These are phyloP conservation scores for Laburnicola sp. DNA, from an alignment of 2,329 filamentous ascomycete genomes.

Conservation along the genomic window DNA sequence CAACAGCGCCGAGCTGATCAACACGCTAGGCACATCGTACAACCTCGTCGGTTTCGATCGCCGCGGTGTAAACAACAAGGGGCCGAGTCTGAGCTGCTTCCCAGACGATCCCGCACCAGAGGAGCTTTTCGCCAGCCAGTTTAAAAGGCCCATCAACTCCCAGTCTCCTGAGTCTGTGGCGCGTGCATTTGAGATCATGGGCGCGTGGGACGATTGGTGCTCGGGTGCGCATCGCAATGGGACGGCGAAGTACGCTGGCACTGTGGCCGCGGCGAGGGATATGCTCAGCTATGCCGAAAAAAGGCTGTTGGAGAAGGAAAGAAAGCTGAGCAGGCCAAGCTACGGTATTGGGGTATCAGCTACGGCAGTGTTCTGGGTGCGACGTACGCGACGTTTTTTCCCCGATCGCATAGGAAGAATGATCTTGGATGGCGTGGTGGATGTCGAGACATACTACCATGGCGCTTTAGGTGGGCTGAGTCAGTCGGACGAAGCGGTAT, in stretches of 20 bases:
- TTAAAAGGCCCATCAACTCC: slow-evolving; percentile 7
- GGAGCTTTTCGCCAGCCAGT: neutral
- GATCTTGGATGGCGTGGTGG: slow-evolving; percentile 49
- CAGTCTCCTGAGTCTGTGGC: neutral
- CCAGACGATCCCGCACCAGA: slow-evolving; percentile 15
- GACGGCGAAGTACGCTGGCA: slow-evolving; percentile 33
- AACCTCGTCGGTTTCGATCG: slow-evolving; percentile 49
- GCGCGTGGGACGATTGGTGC: slow-evolving; percentile 28
- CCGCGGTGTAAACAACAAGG: slow-evolving; percentile 44
- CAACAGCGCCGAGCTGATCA: neutral
- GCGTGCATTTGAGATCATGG: neutral
- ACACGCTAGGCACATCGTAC: slow-evolving; percentile 30
- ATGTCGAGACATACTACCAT: slow-evolving; percentile 53
- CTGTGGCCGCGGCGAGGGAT: slow-evolving; percentile 35
- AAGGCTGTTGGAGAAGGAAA: slow-evolving; percentile 20
- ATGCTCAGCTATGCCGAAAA: slow-evolving; percentile 33
- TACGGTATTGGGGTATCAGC: slow-evolving; percentile 48
- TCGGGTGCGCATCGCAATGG: slow-evolving; percentile 16
- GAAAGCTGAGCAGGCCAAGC: slow-evolving; percentile 29
- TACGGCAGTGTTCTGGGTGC: slow-evolving; percentile 53
- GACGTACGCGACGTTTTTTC: slow-evolving; percentile 52
- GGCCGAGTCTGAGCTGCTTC: slow-evolving; percentile 39
- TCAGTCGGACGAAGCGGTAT: slow-evolving; percentile 58
- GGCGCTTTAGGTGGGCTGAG: slow-evolving; percentile 42
- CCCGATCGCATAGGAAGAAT: slow-evolving; percentile 49